phyloP scores from a whole-genome alignment of 2,329 filamentous ascomycete species.

The Cladosporium colombiae region DNA sequence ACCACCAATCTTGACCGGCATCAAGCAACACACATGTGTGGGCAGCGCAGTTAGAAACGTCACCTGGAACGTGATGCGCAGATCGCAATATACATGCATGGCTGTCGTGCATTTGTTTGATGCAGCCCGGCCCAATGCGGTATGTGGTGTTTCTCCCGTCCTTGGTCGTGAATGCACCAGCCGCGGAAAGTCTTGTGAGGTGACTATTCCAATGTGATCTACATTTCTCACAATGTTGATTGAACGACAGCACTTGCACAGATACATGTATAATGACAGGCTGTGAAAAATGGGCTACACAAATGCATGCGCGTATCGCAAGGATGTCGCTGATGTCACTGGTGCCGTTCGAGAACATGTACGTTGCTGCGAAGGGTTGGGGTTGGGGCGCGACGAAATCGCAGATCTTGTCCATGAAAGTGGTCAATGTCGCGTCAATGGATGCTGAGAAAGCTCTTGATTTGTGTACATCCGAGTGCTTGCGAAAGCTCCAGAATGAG shows the following conservation, averaged over 20 bases:
- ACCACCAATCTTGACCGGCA: not conserved
- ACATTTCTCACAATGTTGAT: too few species aligned
- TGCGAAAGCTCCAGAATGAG: not conserved
- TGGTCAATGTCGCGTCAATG: not conserved
- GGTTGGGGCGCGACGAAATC: not conserved
- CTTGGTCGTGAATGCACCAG: too few species aligned
- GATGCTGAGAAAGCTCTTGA: not conserved
- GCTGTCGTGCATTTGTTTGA: not conserved
- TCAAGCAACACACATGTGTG: not conserved
- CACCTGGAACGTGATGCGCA: not conserved
- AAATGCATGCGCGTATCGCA: not conserved
- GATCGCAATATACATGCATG: conserved; percentile 1
- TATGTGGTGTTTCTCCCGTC: not conserved
- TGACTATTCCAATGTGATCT: too few species aligned
- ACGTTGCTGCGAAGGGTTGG: not conserved
- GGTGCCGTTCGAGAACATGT: not conserved
- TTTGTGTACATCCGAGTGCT: not conserved
- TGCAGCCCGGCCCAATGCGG: not conserved
- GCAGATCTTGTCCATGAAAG: not conserved
- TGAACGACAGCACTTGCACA: too few species aligned
- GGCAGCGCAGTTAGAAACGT: not conserved
- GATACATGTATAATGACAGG: too few species aligned
- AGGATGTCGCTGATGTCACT: not conserved
- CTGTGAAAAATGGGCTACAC: too few species aligned
- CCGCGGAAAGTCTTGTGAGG: too few species aligned